Evolutionary conservation across 805 yeast species (phyloP).

Genomic region (Yamadazyma paraphyllophila): DNA sequence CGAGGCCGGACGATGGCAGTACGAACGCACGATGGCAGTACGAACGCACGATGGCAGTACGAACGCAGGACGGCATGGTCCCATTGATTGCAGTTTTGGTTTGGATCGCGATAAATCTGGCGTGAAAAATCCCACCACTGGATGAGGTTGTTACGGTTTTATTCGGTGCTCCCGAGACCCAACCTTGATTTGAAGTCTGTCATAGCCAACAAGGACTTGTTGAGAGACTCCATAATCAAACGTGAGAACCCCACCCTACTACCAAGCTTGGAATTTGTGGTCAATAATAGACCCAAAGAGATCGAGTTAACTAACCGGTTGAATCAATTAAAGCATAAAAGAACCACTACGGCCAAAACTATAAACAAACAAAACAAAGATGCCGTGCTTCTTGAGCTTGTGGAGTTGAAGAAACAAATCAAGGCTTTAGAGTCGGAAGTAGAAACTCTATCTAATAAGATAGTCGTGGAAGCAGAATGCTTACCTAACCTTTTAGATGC

Average conservation of each 20-base stretch:
- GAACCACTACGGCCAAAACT: conserved; percentile 25
- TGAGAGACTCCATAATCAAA: conserved; percentile 27
- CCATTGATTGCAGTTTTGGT: no score
- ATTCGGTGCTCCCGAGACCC: conserved; percentile 17
- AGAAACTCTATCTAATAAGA: conserved; percentile 29
- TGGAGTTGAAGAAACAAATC: conserved; percentile 24
- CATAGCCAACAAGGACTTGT: conserved; percentile 18
- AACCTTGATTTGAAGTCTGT: conserved; percentile 25
- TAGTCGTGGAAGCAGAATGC: conserved; percentile 42
- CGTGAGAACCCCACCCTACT: conserved; percentile 21
- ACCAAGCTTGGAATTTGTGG: conserved; percentile 23
- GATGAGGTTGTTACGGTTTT: conserved; percentile 10
- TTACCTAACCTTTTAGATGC: conserved; percentile 65
- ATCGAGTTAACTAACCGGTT: conserved; percentile 20
- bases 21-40: no score
- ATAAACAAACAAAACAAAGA: conserved; percentile 19
- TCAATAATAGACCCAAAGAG: conserved; percentile 24
- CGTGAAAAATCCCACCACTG: not conserved
- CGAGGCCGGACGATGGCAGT: no score
- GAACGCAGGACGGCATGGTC: no score
- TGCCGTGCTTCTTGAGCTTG: conserved; percentile 14
- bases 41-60: no score
- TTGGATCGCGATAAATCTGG: no score
- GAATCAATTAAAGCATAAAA: conserved; percentile 25
- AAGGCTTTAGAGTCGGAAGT: conserved; percentile 25